phyloP scores from a whole-genome alignment of 108 stramenopile species.

The Aurantiochytrium sp. region DNA sequence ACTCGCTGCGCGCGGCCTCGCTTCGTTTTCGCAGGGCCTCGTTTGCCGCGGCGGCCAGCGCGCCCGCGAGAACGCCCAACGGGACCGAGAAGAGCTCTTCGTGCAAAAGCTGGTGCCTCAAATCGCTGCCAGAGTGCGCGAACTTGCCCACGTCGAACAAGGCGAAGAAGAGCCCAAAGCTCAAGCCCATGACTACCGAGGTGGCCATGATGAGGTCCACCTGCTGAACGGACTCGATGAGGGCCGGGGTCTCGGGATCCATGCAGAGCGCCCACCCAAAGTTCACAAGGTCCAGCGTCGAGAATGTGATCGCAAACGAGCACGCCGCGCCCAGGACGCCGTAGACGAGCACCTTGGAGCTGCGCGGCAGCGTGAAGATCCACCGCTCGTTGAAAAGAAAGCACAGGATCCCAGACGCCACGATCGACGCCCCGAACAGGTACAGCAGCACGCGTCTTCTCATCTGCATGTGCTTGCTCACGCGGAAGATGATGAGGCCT shows the following conservation, averaged over 20 bases:
- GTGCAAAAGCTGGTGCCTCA: not conserved
- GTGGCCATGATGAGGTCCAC: not conserved
- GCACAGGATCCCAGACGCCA: not conserved
- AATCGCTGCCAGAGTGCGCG: not conserved
- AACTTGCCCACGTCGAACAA: not conserved
- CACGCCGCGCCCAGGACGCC: not conserved
- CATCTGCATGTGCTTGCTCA: not conserved
- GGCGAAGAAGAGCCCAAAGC: not conserved
- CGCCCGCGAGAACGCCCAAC: not conserved
- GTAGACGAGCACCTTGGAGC: not conserved
- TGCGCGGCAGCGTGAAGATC: constrained; percentile 19
- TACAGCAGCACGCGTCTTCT: not conserved
- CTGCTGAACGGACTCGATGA: not conserved
- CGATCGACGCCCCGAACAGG: not conserved
- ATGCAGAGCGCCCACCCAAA: not conserved
- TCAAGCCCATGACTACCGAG: not conserved
- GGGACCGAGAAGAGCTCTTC: not conserved
- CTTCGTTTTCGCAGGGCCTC: not conserved
- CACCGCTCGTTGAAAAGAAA: not conserved
- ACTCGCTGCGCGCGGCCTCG: not conserved
- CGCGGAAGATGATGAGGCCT: not conserved
- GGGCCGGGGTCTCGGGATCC: not conserved
- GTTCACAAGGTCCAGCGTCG: not conserved
- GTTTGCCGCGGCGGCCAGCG: not conserved
- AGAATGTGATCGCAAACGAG: not conserved